Percentiles rank a stretch among this genome's conserved stretches.
phyloP scores from a whole-genome alignment of 2,329 filamentous ascomycete species.

The Xylariomycetidae sp. region DNA sequence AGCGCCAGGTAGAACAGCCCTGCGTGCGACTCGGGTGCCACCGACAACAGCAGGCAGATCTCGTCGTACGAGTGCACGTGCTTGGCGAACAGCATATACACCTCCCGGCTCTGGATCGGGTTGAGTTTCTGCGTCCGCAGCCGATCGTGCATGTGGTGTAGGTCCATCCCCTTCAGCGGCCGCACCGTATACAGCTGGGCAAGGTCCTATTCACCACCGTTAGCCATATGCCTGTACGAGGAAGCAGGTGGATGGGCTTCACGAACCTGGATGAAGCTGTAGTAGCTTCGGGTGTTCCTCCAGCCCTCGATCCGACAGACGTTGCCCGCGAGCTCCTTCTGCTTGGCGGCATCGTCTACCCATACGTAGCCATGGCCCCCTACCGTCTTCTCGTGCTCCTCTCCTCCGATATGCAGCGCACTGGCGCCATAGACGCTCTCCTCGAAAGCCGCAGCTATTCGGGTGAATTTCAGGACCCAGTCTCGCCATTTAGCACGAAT shows the following conservation, averaged over 20 bases:
- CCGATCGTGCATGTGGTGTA: slow-evolving; percentile 89
- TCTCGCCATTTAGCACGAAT: slow-evolving; percentile 89
- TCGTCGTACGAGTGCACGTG: slow-evolving; percentile 76
- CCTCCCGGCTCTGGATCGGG: slow-evolving; percentile 68
- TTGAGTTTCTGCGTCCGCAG: slow-evolving; percentile 75
- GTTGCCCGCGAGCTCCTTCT: slow-evolving; percentile 83
- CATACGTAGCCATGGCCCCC: slow-evolving; percentile 92
- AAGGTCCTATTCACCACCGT: slow-evolving; percentile 50
- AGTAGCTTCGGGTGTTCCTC: slow-evolving; percentile 92
- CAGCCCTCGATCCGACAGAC: slow-evolving; percentile 93
- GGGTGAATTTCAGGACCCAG: slow-evolving; percentile 91
- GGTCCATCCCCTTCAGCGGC: slow-evolving; percentile 73
- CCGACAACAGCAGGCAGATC: slow-evolving; percentile 75
- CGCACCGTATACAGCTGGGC: slow-evolving; percentile 57
- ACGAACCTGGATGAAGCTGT: slow-evolving; percentile 80
- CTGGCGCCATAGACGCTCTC: slow-evolving; percentile 92
- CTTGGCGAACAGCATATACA: slow-evolving; percentile 75
- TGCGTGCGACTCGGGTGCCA: slow-evolving; percentile 78
- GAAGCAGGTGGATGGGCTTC: not conserved
- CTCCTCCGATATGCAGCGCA: slow-evolving; percentile 76
- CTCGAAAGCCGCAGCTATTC: slow-evolving; percentile 89
- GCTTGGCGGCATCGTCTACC: slow-evolving; percentile 73
- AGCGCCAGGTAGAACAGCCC: slow-evolving; percentile 88
- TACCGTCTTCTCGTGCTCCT: slow-evolving; percentile 54
- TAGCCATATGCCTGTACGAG: slow-evolving; percentile 8